Evolutionary conservation across 768 basidiomycete genomes (phyloP), one percentile per base, ranked within the genome.

Genomic region (Asterophora parasitica): DNA sequence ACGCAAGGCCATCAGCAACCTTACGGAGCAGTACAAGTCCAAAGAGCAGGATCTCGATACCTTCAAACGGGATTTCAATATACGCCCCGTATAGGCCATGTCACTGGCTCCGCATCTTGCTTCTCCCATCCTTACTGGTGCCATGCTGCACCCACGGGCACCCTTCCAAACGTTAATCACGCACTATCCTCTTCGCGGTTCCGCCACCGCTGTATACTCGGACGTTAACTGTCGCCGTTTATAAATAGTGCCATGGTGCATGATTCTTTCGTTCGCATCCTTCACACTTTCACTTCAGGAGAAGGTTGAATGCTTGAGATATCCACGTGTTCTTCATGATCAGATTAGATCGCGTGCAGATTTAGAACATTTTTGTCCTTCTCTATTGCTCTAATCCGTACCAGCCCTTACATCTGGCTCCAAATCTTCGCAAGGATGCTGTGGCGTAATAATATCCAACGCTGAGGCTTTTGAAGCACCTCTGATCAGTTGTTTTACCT

Each of bases 11-110:
- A 74, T 97, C 38, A 64, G 81, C 26, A 85, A 72, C 36, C 75
- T 98, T 49, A 73, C 86, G 20, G 85, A 86, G 52, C 91, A 92
- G 68, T 94, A 97, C 74, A 92, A 90, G 68, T 70, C 76, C 43
- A 93, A 89, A 66, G 94, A 92, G 58, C 76, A 81, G 51, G 90
- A 91, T 49, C 84, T 92, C 53, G 85, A 90, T 57, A 65, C 69
- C 20, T 89, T 92, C 70, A 89, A 88, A 63, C 73, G 70, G 57
- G 85, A 91, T 46, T 82, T 88, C 62, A 81, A 80, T 52, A 85
- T 90, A 55, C 81, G 87, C 27, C 77, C 82, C 13, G 77, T 81
- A 19, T 61, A 56, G 43, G 26, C 9, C 33, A 11, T 10, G 20
- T 42, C 40, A 17, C 28, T 46, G 26, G 45, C 38, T 33, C 47